phyloP scores from a whole-genome alignment of 208 protist genomes.

The Naegleria fowleri region DNA sequence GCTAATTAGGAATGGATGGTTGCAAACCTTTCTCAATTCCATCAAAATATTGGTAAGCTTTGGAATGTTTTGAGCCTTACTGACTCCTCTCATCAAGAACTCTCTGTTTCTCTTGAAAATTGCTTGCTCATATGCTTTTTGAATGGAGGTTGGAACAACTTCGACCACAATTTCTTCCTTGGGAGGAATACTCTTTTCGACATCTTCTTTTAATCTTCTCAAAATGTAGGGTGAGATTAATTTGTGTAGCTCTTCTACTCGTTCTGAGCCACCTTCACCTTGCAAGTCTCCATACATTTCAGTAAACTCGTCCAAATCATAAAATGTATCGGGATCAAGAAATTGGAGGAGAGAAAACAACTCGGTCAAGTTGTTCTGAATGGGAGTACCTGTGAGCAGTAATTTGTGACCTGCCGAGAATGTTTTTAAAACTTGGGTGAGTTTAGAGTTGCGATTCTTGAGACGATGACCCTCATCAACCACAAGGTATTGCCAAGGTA shows the following conservation, averaged over 20 bases:
- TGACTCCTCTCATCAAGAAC: conserved; percentile 17
- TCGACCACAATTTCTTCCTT: conserved; percentile 78
- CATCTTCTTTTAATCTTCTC: conserved; percentile 87
- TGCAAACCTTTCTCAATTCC: conserved; percentile 72
- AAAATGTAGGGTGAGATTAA: conserved; percentile 73
- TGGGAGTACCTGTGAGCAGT: conserved; percentile 84
- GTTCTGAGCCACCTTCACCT: conserved; percentile 34
- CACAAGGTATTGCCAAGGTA: conserved; percentile 79
- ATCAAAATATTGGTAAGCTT: conserved; percentile 69
- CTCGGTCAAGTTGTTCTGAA: conserved; percentile 93
- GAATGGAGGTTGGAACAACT: conserved; percentile 60
- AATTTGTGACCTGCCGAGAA: conserved; percentile 67
- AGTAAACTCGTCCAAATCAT: conserved; percentile 42
- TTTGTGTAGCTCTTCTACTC: conserved; percentile 59
- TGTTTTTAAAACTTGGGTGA: conserved; percentile 57
- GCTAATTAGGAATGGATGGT: conserved; percentile 64
- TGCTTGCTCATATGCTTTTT: conserved; percentile 70
- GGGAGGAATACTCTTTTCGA: conserved; percentile 92
- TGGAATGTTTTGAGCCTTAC: conserved; percentile 31
- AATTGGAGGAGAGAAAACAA: conserved; percentile 90
- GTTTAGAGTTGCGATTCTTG: conserved; percentile 65
- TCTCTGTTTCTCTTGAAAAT: conserved; percentile 51
- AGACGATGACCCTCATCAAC: conserved; percentile 95
- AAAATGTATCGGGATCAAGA: conserved; percentile 70
- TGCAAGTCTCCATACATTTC: conserved; percentile 54